Percentiles rank a stretch among this genome's conserved stretches.
phyloP scores from a whole-genome alignment of 441 rosid genomes.

The Erysimum pusillum region DNA sequence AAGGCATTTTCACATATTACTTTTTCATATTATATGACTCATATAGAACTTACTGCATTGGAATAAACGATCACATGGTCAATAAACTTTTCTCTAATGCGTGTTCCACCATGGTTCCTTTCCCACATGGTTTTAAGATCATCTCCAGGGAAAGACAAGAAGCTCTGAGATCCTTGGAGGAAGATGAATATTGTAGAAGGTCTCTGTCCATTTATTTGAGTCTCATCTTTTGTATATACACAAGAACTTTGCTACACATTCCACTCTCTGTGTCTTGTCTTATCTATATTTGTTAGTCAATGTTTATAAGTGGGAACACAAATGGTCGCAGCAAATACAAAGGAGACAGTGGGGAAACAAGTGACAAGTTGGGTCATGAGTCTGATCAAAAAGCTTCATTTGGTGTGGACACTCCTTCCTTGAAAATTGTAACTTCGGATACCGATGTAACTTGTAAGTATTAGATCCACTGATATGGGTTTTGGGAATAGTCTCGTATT shows the following conservation, averaged over 20 bases:
- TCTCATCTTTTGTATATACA: conserved; percentile 23
- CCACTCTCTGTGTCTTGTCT: conserved; percentile 10
- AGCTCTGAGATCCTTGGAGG: conserved; percentile 60
- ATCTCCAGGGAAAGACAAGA: conserved; percentile 70
- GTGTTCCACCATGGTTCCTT: background rate
- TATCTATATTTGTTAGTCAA: background rate
- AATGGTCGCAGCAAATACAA: conserved; percentile 57
- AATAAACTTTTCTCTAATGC: too few relatives aligned
- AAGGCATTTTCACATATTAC: conserved; percentile 4
- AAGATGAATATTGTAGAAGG: conserved; percentile 64
- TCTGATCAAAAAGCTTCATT: conserved; percentile 36
- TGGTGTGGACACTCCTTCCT: conserved; percentile 44
- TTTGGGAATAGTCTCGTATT: background rate
- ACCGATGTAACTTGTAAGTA: conserved; percentile 53
- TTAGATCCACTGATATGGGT: background rate
- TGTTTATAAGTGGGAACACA: conserved; percentile 1
- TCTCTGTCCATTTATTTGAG: conserved; percentile 34
- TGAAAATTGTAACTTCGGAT: conserved; percentile 67
- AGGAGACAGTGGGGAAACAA: conserved; percentile 50
- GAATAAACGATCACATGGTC: conserved; percentile 24
- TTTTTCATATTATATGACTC: too few relatives aligned
- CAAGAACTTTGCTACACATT: conserved; percentile 13
- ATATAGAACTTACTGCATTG: conserved; percentile 19
- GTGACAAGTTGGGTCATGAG: conserved; percentile 41
- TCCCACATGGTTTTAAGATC: conserved; percentile 34